These are phyloP conservation scores for Bruguiera parviflora DNA, from an alignment of 345 rosid genomes.

Conservation along the genomic window DNA sequence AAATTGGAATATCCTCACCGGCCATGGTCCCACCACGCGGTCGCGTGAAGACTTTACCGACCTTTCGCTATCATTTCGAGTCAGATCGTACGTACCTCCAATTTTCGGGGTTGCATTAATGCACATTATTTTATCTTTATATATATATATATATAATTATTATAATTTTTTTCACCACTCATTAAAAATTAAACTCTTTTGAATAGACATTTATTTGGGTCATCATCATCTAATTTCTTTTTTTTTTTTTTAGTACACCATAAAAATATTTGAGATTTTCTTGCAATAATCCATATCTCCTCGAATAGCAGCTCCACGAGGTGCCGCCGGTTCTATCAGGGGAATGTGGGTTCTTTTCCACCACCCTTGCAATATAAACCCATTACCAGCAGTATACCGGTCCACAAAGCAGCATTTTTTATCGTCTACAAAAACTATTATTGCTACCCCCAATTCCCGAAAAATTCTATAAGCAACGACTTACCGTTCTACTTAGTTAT, in stretches of 20 bases:
- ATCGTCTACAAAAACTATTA: neutral
- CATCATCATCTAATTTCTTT: too few species aligned
- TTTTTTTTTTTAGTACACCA: too few species aligned
- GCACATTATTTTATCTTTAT: too few species aligned
- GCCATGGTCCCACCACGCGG: neutral
- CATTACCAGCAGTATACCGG: neutral
- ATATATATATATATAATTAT: too few species aligned
- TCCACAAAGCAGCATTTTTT: too few species aligned
- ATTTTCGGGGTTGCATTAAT: neutral
- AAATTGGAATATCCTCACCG: neutral
- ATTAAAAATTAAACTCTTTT: too few species aligned
- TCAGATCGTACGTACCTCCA: constrained; percentile 5
- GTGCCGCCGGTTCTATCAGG: constrained; percentile 11
- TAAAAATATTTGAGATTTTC: too few species aligned
- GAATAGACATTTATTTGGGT: too few species aligned
- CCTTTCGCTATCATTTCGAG: neutral
- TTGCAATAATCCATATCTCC: neutral
- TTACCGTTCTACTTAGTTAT: neutral
- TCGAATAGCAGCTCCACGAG: constrained; percentile 18
- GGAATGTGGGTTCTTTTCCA: too few species aligned
- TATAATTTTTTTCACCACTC: too few species aligned
- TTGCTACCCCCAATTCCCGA: too few species aligned
- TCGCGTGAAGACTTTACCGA: neutral
- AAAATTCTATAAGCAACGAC: neutral
- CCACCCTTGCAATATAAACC: too few species aligned